A percentile compares a stretch with the other conserved stretches of the same genome.
phyloP scores from a whole-genome alignment of 129 eudicot species.

The Heracleum sosnowskyi region DNA sequence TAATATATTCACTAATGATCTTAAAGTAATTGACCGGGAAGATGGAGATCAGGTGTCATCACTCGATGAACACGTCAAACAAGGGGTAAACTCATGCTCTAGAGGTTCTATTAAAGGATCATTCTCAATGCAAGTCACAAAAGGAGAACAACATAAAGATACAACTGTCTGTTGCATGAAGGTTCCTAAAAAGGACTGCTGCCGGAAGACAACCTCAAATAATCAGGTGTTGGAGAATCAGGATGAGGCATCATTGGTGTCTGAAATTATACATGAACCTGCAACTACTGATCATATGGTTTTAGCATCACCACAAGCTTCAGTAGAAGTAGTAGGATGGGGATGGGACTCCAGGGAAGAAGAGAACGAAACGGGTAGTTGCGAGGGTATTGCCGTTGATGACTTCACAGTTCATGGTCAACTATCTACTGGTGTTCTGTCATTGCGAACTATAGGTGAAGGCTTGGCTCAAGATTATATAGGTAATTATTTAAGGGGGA shows the following conservation, averaged over 20 bases:
- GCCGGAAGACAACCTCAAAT: constrained; percentile 15
- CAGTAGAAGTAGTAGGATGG: constrained; percentile 13
- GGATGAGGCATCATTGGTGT: constrained; percentile 19
- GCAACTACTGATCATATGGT: constrained; percentile 17
- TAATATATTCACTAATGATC: constrained; percentile 13
- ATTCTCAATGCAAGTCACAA: neutral
- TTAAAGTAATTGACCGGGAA: constrained; percentile 1
- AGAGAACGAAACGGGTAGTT: constrained; percentile 15
- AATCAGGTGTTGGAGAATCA: constrained; percentile 29
- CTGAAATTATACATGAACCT: constrained; percentile 20
- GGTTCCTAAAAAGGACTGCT: neutral
- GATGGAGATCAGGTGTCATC: constrained; percentile 10
- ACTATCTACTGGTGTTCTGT: neutral
- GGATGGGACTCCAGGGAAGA: constrained; percentile 13
- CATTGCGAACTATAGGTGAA: constrained; percentile 21
- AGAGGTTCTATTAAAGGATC: neutral
- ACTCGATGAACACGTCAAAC: neutral
- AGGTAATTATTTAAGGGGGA: constrained; percentile 22
- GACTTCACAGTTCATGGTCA: constrained; percentile 5
- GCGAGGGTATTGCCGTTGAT: neutral
- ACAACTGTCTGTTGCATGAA: constrained; percentile 13
- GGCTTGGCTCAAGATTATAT: constrained; percentile 14
- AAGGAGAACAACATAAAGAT: constrained; percentile 7
- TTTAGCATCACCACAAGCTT: constrained; percentile 12
- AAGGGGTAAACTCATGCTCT: neutral